A percentile compares a stretch with the other conserved stretches of the same genome.
phyloP scores from a whole-genome alignment of 2,329 filamentous ascomycete species.

The Colletotrichum costaricense region DNA sequence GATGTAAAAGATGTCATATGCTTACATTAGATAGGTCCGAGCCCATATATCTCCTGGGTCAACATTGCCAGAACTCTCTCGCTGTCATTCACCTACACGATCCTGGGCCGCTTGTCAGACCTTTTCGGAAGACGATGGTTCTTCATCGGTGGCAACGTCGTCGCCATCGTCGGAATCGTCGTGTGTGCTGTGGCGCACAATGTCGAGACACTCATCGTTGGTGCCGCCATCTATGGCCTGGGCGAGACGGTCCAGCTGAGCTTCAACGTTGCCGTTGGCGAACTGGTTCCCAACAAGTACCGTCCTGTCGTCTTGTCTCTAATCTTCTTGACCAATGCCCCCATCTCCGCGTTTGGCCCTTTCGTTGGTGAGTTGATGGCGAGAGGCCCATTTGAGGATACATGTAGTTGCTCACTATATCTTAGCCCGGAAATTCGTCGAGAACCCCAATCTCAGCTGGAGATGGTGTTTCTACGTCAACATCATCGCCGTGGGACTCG shows the following conservation, averaged over 20 bases:
- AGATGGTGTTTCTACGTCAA: slow-evolving; percentile 55
- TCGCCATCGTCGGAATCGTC: slow-evolving; percentile 50
- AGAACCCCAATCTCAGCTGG: slow-evolving; percentile 49
- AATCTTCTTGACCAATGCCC: slow-evolving; percentile 48
- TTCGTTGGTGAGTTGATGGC: slow-evolving; percentile 44
- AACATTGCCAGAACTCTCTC: slow-evolving; percentile 49
- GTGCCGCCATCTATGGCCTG: slow-evolving; percentile 48
- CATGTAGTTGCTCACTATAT: background rate
- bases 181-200: slow-evolving; percentile 48
- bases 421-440: slow-evolving; percentile 47
- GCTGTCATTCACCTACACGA: slow-evolving; percentile 40
- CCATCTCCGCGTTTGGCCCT: slow-evolving; percentile 48
- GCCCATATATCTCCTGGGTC: slow-evolving; percentile 35
- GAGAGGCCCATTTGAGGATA: rapidly evolving
- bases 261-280: slow-evolving; percentile 51
- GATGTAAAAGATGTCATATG: background rate
- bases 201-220: slow-evolving; percentile 49
- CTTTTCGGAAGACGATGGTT: slow-evolving; percentile 53
- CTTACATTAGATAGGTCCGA: slow-evolving; percentile 15
- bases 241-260: slow-evolving; percentile 50
- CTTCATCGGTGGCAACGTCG: slow-evolving; percentile 50
- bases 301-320: slow-evolving; percentile 47
- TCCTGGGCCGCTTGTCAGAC: slow-evolving; percentile 52
- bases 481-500: slow-evolving; percentile 48
- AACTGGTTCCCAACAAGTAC: slow-evolving; percentile 56